Evolutionary conservation across 306 rosid genomes (phyloP).

Genomic region (Begonia masoniana): DNA sequence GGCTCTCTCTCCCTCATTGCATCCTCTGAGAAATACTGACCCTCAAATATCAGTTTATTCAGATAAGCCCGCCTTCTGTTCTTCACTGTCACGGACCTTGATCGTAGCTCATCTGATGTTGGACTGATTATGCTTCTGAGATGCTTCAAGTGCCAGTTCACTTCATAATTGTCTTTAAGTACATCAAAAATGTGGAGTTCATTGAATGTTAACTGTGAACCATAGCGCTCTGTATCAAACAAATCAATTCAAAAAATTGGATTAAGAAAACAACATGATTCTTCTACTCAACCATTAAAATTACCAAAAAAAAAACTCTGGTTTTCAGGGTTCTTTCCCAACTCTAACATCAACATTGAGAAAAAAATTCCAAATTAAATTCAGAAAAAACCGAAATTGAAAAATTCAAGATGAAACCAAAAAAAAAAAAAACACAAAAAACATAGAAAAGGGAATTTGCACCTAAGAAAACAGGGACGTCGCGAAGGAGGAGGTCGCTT

Average conservation of each 20-base stretch:
- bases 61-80: constrained; percentile 78
- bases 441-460: neutral
- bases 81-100: constrained; percentile 58
- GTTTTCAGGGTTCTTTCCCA: too few species aligned
- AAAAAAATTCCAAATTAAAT: too few species aligned
- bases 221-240: constrained; percentile 54
- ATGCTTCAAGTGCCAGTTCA: constrained; percentile 69
- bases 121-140: constrained; percentile 56
- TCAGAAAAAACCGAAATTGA: too few species aligned
- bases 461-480: constrained; percentile 61
- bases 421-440: neutral
- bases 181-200: constrained; percentile 63
- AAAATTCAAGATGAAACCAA: neutral
- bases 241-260: neutral
- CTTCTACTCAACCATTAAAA: too few species aligned
- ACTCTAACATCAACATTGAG: too few species aligned
- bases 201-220: constrained; percentile 41
- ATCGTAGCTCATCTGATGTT: constrained; percentile 52
- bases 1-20: constrained; percentile 95
- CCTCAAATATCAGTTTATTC: constrained; percentile 41
- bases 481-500: constrained; percentile 64
- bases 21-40: constrained; percentile 69
- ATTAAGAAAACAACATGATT: too few species aligned
- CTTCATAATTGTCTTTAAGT: constrained; percentile 55
- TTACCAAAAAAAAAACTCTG: too few species aligned